A percentile compares a stretch with the other conserved stretches of the same genome.
Conservation (phyloP, 2,329 filamentous ascomycete species). For the Aspergillus glaucus region DNA sequence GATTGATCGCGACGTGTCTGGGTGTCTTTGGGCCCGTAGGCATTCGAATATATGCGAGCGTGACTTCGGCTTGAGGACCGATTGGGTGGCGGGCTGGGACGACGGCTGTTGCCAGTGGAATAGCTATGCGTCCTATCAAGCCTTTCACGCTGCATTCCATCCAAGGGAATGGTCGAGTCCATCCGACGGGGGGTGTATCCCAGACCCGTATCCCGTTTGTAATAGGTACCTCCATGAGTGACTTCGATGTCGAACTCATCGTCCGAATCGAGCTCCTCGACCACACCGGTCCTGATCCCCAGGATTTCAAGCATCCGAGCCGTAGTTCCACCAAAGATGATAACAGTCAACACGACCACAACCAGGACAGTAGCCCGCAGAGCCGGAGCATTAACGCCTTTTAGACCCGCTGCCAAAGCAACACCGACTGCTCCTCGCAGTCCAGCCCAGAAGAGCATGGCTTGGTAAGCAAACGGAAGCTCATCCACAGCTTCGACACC, state of each 20-base stretch:
- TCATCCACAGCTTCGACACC: constrained; percentile 77
- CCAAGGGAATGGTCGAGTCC: constrained; percentile 54
- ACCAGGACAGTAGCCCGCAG: constrained; percentile 93
- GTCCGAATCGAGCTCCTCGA: constrained; percentile 94
- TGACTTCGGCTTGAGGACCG: constrained; percentile 35
- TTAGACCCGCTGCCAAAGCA: constrained; percentile 81
- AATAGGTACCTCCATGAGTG: constrained; percentile 65
- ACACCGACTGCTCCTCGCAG: constrained; percentile 93
- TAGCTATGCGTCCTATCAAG: constrained; percentile 40
- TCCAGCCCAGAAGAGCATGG: constrained; percentile 99
- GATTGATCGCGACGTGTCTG: constrained; percentile 38
- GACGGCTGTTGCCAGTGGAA: constrained; percentile 53
- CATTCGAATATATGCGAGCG: constrained; percentile 46
- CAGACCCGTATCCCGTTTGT: constrained; percentile 71
- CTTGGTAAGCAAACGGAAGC: constrained; percentile 88
- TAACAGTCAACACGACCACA: constrained; percentile 93
- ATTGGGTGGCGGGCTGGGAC: constrained; percentile 43
- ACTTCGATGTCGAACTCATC: constrained; percentile 97
- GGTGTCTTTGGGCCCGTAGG: constrained; percentile 40
- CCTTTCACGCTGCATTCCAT: constrained; percentile 39
- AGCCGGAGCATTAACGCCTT: constrained; percentile 72
- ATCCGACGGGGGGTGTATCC: constrained; percentile 65
- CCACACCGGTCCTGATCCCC: constrained; percentile 90
- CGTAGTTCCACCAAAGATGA: constrained; percentile 96
- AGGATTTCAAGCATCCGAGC: constrained; percentile 96